Conservation (phyloP, 345 rosid genomes). For the Atalantia buxifolia region DNA sequence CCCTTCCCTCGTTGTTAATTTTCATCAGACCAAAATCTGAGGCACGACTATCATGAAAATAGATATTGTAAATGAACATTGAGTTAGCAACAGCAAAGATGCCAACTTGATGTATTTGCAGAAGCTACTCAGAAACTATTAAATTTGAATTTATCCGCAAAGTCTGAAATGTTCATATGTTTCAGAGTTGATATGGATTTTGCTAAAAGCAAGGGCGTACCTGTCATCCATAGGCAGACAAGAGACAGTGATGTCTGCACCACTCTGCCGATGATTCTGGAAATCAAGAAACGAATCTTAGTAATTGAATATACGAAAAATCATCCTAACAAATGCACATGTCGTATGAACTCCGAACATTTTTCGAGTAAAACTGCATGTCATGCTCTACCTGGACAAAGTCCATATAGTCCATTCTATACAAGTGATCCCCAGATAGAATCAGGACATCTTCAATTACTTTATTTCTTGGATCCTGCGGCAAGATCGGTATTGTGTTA, state of each 20-base stretch:
- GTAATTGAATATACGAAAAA: slow-evolving; percentile 7
- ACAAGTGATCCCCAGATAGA: slow-evolving; percentile 92
- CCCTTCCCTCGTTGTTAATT: slow-evolving; percentile 83
- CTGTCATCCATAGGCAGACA: slow-evolving; percentile 77
- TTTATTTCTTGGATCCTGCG: slow-evolving; percentile 70
- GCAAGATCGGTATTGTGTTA: background rate
- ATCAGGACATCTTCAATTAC: slow-evolving; percentile 88
- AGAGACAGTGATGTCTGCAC: slow-evolving; percentile 90
- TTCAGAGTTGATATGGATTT: background rate
- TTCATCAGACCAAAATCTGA: slow-evolving; percentile 97
- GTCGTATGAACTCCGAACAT: background rate
- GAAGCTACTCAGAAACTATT: background rate
- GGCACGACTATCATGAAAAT: slow-evolving; percentile 74
- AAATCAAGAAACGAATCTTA: slow-evolving; percentile 10
- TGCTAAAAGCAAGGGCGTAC: slow-evolving; percentile 28
- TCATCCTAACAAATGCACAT: background rate
- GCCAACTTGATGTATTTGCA: background rate
- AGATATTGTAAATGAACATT: slow-evolving; percentile 1
- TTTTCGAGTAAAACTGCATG: background rate
- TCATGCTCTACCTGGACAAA: slow-evolving; percentile 66
- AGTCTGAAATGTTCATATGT: no score
- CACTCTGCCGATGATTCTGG: slow-evolving; percentile 89
- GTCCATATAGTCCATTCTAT: slow-evolving; percentile 95
- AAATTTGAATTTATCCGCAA: background rate
- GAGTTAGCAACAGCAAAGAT: background rate